Conservation (phyloP, 2,329 filamentous ascomycete species). For the Zymoseptoria crescenta region DNA sequence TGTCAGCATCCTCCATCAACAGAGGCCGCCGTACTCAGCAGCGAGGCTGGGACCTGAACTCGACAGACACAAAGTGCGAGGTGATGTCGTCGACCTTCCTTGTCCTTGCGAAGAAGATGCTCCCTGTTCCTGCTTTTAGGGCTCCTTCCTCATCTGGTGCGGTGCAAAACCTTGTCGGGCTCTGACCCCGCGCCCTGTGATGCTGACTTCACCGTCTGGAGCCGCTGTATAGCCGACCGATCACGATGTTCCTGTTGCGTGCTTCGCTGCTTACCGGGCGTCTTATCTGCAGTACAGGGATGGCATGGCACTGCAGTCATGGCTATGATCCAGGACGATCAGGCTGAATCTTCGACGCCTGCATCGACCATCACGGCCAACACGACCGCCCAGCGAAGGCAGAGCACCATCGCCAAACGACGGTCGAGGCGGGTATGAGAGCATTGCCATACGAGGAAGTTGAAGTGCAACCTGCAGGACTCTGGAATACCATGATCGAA, state of each 20-base stretch:
- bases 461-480: slow-evolving; percentile 17
- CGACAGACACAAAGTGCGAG: neutral
- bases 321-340: too few species aligned
- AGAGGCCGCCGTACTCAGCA: too few species aligned
- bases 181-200: too few species aligned
- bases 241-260: too few species aligned
- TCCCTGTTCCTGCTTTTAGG: neutral
- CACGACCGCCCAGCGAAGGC: neutral
- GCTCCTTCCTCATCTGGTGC: neutral
- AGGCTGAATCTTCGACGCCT: neutral
- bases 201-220: too few species aligned
- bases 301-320: too few species aligned
- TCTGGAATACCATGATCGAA: slow-evolving; percentile 16
- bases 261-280: too few species aligned
- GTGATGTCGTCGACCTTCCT: neutral
- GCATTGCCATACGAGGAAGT: slow-evolving; percentile 18
- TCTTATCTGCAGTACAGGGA: too few species aligned
- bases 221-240: neutral
- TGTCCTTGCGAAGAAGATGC: neutral
- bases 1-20: too few species aligned
- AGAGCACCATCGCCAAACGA: slow-evolving; percentile 1
- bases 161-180: too few species aligned
- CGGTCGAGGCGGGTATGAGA: slow-evolving; percentile 16
- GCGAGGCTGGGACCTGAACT: too few species aligned
- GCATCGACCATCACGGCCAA: neutral